Conservation (phyloP, 169 alveolate species). For the Haemoproteus tartakovskyi region DNA sequence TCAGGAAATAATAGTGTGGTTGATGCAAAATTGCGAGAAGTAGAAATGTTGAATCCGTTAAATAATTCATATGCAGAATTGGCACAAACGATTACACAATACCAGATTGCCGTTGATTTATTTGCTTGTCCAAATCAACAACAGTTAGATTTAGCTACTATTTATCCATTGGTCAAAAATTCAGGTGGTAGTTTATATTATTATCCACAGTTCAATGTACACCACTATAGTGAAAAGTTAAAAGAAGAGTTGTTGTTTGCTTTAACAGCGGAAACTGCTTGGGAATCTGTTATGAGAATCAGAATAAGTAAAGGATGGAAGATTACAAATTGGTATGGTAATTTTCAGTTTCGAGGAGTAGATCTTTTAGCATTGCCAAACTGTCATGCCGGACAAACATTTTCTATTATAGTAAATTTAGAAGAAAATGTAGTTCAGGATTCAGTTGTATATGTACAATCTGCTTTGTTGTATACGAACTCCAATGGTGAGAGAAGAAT, state of each 20-base stretch:
- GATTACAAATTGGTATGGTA: constrained; percentile 90
- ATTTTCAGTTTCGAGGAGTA: constrained; percentile 87
- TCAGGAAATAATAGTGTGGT: constrained; percentile 54
- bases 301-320: constrained; percentile 94
- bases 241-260: constrained; percentile 84
- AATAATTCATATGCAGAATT: constrained; percentile 68
- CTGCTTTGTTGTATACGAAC: constrained; percentile 95
- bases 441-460: constrained; percentile 90
- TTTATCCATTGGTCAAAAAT: constrained; percentile 33
- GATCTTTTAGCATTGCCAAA: constrained; percentile 90
- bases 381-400: constrained; percentile 87
- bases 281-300: constrained; percentile 97
- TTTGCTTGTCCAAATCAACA: constrained; percentile 70
- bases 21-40: constrained; percentile 71
- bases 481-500: constrained; percentile 97
- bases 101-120: constrained; percentile 75
- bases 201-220: constrained; percentile 72
- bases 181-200: constrained; percentile 60
- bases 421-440: constrained; percentile 77
- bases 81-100: constrained; percentile 76
- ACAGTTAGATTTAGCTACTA: constrained; percentile 45
- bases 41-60: constrained; percentile 70
- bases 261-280: constrained; percentile 86
- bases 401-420: constrained; percentile 84
- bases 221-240: constrained; percentile 72